Conservation (phyloP, 345 rosid genomes). For the Populus simonii region DNA sequence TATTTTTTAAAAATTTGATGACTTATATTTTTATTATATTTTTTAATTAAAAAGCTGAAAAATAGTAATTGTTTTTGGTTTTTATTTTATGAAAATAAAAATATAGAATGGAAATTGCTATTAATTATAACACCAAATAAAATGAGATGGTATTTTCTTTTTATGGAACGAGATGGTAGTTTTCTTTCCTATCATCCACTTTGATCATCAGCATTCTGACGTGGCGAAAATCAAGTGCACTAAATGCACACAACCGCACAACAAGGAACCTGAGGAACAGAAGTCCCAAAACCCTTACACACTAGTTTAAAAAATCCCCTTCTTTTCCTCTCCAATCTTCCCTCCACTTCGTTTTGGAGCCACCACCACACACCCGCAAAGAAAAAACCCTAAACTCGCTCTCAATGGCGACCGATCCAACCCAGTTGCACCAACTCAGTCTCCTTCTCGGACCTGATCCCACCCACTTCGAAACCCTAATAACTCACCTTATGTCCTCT, state of each 20-base stretch:
- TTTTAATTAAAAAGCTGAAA: no score
- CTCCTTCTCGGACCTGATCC: constrained; percentile 72
- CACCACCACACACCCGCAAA: not conserved
- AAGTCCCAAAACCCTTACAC: not conserved
- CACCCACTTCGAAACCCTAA: constrained; percentile 69
- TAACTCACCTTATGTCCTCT: constrained; percentile 81
- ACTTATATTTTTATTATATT: no score
- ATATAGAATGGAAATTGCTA: no score
- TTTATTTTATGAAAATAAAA: no score
- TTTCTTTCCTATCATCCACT: no score
- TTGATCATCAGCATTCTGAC: not conserved
- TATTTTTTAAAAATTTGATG: no score
- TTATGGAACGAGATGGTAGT: no score
- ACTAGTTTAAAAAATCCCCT: constrained; percentile 1
- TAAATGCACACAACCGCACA: not conserved
- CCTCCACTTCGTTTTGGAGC: constrained; percentile 6
- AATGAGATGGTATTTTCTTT: no score
- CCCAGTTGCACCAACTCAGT: constrained; percentile 64
- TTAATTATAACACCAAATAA: no score
- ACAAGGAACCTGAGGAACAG: not conserved
- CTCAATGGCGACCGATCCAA: constrained; percentile 33
- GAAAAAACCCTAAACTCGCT: not conserved
- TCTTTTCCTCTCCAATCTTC: not conserved
- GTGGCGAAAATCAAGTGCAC: constrained; percentile 5
- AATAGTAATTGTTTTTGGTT: no score